Evolutionary conservation across 225 moss, liverwort and hornwort species (phyloP).

Genomic region (Anthoceros angustus): DNA sequence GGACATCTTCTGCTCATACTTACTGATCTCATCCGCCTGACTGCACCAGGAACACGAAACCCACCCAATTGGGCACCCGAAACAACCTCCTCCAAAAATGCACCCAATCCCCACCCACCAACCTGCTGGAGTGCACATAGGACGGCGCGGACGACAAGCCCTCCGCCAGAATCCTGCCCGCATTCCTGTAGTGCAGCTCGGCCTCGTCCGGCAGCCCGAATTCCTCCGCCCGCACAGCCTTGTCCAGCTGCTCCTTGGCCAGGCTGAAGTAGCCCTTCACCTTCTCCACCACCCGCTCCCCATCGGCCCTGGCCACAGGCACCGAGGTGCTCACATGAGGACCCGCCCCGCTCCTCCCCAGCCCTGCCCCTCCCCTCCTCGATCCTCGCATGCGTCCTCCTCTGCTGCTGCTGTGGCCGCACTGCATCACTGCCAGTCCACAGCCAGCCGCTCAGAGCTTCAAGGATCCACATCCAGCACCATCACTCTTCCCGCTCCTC

Average conservation of each 20-base stretch:
- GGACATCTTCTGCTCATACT: conserved; percentile 58
- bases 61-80: neutral
- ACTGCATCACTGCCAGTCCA: neutral
- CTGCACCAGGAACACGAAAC: conserved; percentile 11
- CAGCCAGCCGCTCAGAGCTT: neutral
- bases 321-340: neutral
- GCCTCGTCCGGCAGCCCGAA: conserved; percentile 1
- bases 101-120: neutral
- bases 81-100: neutral
- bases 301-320: conserved; percentile 30
- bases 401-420: neutral
- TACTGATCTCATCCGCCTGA: conserved; percentile 39
- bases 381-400: neutral
- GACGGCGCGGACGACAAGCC: conserved; percentile 15
- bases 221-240: conserved; percentile 56
- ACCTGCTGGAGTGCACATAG: neutral
- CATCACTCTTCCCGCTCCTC: neutral
- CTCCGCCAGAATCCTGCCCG: conserved; percentile 61
- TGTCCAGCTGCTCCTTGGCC: conserved; percentile 84
- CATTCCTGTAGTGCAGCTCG: conserved; percentile 54
- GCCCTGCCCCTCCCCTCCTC: neutral
- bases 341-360: neutral
- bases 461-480: neutral
- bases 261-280: conserved; percentile 76
- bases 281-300: conserved; percentile 73